Conservation (phyloP, 2,329 filamentous ascomycete genomes). For the Aureobasidium sp. region DNA sequence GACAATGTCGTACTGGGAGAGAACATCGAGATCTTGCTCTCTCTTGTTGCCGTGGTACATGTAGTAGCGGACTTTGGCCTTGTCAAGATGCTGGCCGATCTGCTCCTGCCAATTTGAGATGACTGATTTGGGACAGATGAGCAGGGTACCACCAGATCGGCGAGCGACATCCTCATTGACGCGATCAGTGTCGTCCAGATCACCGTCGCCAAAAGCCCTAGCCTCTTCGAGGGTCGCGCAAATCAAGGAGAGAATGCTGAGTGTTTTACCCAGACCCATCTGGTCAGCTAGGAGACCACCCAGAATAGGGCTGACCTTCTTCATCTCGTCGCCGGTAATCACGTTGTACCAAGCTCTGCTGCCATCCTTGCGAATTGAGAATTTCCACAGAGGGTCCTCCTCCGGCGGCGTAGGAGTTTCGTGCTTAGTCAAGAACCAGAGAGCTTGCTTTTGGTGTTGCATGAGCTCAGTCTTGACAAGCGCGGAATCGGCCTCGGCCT, state of each 20-base stretch:
- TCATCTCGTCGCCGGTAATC: constrained; percentile 62
- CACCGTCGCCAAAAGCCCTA: constrained; percentile 50
- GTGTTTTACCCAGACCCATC: constrained; percentile 47
- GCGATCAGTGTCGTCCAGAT: constrained; percentile 31
- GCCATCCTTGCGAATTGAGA: constrained; percentile 50
- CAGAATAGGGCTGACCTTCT: constrained; percentile 31
- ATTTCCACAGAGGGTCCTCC: constrained; percentile 59
- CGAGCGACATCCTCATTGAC: constrained; percentile 40
- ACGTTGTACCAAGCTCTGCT: constrained; percentile 68
- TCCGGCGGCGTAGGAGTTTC: constrained; percentile 49
- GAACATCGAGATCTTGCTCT: constrained; percentile 58
- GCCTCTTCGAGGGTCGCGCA: constrained; percentile 59
- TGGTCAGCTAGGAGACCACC: constrained; percentile 46
- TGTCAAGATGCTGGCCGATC: constrained; percentile 70
- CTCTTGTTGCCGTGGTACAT: constrained; percentile 81
- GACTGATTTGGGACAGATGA: constrained; percentile 84
- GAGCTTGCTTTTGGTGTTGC: constrained; percentile 80
- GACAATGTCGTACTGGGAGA: constrained; percentile 72
- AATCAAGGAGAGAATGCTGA: constrained; percentile 78
- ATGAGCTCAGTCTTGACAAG: constrained; percentile 64
- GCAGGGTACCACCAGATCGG: constrained; percentile 73
- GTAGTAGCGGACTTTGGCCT: constrained; percentile 61
- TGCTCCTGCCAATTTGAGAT: constrained; percentile 94
- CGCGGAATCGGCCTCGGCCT: constrained; percentile 57
- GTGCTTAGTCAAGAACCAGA: constrained; percentile 76